These are phyloP conservation scores for Fraxinus xanthoxyloides DNA, from an alignment of 305 asterid genomes.

Conservation along the genomic window DNA sequence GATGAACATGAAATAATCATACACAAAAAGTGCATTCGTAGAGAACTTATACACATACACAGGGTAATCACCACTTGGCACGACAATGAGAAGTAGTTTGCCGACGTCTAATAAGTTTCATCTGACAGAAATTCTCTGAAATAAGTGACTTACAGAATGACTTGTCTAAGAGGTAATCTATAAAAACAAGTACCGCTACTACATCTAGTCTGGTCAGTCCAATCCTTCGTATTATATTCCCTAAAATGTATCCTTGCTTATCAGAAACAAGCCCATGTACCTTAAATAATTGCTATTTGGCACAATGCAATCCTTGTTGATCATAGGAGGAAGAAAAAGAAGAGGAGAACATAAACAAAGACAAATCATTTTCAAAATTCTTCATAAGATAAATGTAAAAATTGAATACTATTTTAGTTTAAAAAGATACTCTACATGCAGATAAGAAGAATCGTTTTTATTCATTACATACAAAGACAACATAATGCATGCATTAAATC, in stretches of 20 bases:
- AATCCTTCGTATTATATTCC: background rate
- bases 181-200: background rate
- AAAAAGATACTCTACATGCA: background rate
- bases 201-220: background rate
- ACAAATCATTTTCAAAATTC: background rate
- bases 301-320: background rate
- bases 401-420: background rate
- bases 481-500: background rate
- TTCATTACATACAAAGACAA: background rate
- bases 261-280: background rate
- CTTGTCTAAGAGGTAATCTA: background rate
- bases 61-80: background rate
- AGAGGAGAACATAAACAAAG: background rate
- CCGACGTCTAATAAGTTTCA: background rate
- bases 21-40: background rate
- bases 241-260: background rate
- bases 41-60: background rate
- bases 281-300: background rate
- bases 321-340: background rate
- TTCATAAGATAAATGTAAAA: background rate
- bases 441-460: background rate
- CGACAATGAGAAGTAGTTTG: background rate
- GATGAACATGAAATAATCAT: background rate
- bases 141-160: background rate
- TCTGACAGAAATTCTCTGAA: background rate